These are phyloP conservation scores for Huntiella bhutanensis DNA, from an alignment of 2,329 filamentous ascomycete genomes.

Conservation along the genomic window DNA sequence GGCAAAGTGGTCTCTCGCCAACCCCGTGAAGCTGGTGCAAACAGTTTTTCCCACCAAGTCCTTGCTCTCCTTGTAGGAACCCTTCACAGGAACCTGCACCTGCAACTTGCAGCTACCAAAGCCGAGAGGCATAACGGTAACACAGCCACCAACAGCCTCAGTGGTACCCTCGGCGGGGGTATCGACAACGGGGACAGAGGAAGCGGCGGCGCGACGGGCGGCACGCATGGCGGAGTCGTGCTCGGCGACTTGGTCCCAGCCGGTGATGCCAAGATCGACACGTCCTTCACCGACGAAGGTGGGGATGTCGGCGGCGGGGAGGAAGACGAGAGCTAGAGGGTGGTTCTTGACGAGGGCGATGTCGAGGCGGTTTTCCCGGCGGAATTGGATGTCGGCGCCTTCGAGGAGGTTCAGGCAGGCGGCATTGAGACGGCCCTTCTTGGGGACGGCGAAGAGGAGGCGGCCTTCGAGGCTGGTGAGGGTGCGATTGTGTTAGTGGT, in stretches of 20 bases:
- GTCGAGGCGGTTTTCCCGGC: constrained; percentile 83
- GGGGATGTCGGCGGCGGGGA: constrained; percentile 91
- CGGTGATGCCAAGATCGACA: constrained; percentile 88
- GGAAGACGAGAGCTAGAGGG: constrained; percentile 86
- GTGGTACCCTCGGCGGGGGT: constrained; percentile 20
- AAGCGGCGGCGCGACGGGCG: constrained; percentile 28
- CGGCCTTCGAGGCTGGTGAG: constrained; percentile 66
- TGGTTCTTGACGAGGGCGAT: constrained; percentile 97
- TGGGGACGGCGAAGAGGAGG: constrained; percentile 91
- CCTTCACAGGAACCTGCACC: constrained; percentile 89
- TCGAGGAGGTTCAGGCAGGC: constrained; percentile 76
- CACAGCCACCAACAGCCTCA: constrained; percentile 40
- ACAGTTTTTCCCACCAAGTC: constrained; percentile 84
- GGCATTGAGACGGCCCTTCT: constrained; percentile 90
- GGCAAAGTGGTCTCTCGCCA: constrained; percentile 70
- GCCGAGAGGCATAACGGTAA: constrained; percentile 74
- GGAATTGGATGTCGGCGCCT: constrained; percentile 91
- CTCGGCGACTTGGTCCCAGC: constrained; percentile 79
- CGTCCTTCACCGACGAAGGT: constrained; percentile 91
- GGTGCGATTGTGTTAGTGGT: not conserved
- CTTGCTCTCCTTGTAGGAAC: constrained; percentile 45
- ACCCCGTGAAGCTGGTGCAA: constrained; percentile 81
- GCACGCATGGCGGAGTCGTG: constrained; percentile 49
- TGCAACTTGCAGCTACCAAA: constrained; percentile 87
- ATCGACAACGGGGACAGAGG: constrained; percentile 2